Conservation (phyloP, 306 rosid species). For the Ochetophila trinervis region DNA sequence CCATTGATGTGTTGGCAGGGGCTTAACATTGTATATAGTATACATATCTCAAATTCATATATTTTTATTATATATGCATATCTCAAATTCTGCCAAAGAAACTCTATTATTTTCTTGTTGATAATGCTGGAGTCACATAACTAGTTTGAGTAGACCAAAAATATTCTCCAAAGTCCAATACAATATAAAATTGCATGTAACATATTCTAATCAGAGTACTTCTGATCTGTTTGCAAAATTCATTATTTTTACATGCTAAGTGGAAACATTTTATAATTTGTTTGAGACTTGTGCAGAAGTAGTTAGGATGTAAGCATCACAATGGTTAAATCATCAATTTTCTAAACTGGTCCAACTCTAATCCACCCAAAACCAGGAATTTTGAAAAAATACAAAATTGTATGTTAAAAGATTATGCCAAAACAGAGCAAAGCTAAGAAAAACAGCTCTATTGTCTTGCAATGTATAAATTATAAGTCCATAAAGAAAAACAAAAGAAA, state of each 20-base stretch:
- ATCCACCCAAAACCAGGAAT: constrained; percentile 30
- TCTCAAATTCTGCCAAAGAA: constrained; percentile 1
- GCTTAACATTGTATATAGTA: neutral
- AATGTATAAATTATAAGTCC: constrained; percentile 15
- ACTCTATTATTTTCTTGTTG: too few species aligned
- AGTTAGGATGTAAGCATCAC: constrained; percentile 54
- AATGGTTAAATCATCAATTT: constrained; percentile 41
- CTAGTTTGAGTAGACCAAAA: constrained; percentile 1
- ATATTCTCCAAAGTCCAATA: neutral
- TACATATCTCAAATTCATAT: neutral
- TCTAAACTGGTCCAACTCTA: constrained; percentile 25
- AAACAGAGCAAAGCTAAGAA: constrained; percentile 33
- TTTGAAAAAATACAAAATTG: constrained; percentile 20
- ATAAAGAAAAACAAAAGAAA: constrained; percentile 3
- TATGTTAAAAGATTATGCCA: constrained; percentile 33
- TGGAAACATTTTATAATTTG: constrained; percentile 16
- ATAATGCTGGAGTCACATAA: neutral
- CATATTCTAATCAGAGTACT: neutral
- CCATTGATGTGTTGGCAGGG: neutral
- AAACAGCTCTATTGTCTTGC: constrained; percentile 28
- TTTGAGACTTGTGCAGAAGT: constrained; percentile 42
- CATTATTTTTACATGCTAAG: neutral
- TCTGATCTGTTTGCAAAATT: neutral
- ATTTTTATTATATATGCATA: constrained; percentile 3
- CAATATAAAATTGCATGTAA: neutral